Evolutionary conservation across 75 land plant species (phyloP).

Genomic region (Larix kaempferi): DNA sequence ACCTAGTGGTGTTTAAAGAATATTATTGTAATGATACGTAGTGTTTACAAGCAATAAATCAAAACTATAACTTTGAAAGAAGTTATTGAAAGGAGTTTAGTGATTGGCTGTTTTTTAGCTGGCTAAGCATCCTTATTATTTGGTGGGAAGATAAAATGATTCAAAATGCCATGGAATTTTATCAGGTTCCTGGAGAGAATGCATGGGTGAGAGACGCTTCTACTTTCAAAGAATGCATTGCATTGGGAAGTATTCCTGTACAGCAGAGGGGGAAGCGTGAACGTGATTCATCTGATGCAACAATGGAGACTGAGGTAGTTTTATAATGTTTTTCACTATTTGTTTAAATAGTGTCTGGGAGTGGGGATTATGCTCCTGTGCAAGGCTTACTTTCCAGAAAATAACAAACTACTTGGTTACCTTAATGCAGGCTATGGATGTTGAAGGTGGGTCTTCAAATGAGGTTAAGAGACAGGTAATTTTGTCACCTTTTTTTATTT

Average conservation of each 20-base stretch:
- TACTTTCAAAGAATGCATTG: conserved; percentile 8
- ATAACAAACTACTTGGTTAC: neutral
- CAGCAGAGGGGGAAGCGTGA: conserved; percentile 61
- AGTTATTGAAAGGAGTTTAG: no score
- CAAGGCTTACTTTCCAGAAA: no score
- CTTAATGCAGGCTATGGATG: conserved; percentile 15
- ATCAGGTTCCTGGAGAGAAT: conserved; percentile 91
- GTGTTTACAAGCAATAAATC: no score
- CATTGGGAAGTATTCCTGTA: neutral
- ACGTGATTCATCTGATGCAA: conserved; percentile 27
- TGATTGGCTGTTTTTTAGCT: no score
- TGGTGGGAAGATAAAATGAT: neutral
- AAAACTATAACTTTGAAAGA: no score
- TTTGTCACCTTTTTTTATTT: neutral
- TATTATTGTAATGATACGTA: no score
- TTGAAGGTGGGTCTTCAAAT: neutral
- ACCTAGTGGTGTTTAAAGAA: no score
- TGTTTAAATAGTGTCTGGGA: neutral
- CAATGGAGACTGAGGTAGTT: neutral
- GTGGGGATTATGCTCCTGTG: neutral
- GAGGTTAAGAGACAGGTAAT: conserved; percentile 9
- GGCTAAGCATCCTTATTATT: neutral
- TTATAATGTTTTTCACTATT: neutral
- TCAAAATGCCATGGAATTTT: neutral
- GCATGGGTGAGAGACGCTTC: conserved; percentile 56